These are phyloP conservation scores for Aspergillus tubingensis DNA, from an alignment of 2,329 filamentous ascomycete species.

Conservation along the genomic window DNA sequence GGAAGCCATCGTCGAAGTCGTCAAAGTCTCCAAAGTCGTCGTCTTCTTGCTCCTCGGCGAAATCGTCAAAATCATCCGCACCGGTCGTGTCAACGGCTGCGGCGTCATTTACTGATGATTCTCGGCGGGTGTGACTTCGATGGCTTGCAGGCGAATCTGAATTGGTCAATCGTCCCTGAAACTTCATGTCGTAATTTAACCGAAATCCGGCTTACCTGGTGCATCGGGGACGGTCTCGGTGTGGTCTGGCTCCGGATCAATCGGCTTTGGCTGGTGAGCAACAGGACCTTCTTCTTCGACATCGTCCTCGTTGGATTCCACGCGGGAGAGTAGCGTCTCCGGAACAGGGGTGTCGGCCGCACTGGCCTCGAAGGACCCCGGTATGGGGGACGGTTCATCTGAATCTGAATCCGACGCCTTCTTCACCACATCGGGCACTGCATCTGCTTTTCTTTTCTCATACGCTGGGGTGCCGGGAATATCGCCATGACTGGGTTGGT, in stretches of 20 bases:
- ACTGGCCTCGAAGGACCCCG: conserved; percentile 5
- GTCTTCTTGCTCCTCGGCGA: conserved; percentile 54
- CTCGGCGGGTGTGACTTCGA: conserved; percentile 45
- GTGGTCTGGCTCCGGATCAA: conserved; percentile 48
- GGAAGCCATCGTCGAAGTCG: conserved; percentile 69
- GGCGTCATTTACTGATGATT: conserved; percentile 40
- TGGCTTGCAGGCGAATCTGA: conserved; percentile 57
- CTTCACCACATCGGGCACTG: conserved; percentile 59
- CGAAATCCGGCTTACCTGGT: conserved; percentile 57
- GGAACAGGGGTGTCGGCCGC: conserved; percentile 35
- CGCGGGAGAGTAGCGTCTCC: conserved; percentile 47
- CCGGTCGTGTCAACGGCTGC: conserved; percentile 68
- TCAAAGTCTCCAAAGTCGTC: conserved; percentile 68
- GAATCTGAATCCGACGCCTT: conserved; percentile 43
- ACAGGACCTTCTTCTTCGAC: conserved; percentile 31
- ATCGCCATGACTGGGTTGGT: conserved; percentile 60
- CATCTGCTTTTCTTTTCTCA: conserved; percentile 59
- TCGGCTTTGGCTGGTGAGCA: conserved; percentile 43
- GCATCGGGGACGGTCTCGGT: conserved; percentile 47
- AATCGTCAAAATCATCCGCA: conserved; percentile 60
- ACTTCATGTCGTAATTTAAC: conserved; percentile 32
- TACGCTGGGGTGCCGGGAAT: conserved; percentile 62
- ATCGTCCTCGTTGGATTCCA: conserved; percentile 42
- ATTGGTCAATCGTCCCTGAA: conserved; percentile 62
- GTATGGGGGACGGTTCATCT: conserved; percentile 16